Conservation (phyloP, 495 filamentous ascomycete genomes). For the Xylaria intraflava region DNA sequence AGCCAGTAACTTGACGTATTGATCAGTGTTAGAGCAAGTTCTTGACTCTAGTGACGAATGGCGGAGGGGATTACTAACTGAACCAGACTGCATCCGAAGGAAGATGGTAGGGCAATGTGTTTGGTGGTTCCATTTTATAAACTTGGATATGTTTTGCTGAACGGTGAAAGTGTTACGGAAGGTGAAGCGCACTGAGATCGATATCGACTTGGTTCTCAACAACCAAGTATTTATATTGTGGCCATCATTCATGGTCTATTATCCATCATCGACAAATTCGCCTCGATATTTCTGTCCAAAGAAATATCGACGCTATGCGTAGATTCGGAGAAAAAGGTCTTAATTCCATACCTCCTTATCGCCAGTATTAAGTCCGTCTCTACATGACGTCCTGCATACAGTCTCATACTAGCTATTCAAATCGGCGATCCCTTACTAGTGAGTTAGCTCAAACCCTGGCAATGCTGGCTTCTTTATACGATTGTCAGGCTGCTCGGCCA, state of each 20-base stretch:
- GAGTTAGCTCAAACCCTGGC: too few relatives aligned
- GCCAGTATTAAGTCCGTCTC: too few relatives aligned
- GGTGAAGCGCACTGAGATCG: neutral
- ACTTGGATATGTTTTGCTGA: neutral
- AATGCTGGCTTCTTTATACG: too few relatives aligned
- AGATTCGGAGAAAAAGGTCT: neutral
- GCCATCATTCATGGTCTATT: too few relatives aligned
- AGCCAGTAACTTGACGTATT: constrained; percentile 38
- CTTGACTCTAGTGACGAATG: neutral
- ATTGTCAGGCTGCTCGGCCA: too few relatives aligned
- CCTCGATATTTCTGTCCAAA: too few relatives aligned
- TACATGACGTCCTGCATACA: too few relatives aligned
- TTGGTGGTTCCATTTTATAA: constrained; percentile 22
- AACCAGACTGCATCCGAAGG: constrained; percentile 46
- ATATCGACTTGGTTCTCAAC: too few relatives aligned
- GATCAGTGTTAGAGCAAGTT: neutral
- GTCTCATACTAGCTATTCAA: too few relatives aligned
- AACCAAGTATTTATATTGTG: too few relatives aligned
- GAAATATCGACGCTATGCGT: neutral
- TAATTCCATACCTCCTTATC: neutral
- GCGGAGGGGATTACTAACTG: constrained; percentile 25
- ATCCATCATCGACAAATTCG: too few relatives aligned
- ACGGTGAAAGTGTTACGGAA: neutral
- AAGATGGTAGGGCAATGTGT: constrained; percentile 38
- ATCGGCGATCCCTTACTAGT: too few relatives aligned